Conservation (phyloP, 306 rosid species). For the Castanea mollissima region DNA sequence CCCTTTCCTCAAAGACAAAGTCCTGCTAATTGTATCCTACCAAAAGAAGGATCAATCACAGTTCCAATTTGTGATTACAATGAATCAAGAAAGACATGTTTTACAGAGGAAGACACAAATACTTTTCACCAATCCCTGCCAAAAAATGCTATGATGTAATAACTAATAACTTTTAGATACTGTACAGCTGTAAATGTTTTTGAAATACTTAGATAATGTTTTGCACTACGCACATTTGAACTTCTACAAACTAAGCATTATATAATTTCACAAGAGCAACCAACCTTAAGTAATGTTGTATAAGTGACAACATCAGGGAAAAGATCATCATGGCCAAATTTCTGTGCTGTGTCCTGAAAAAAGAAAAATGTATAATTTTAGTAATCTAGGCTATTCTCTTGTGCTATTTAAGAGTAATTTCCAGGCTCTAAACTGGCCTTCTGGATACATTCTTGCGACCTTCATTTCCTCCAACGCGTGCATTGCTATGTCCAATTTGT, state of each 20-base stretch:
- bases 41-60: background rate
- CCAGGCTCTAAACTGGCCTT: constrained; percentile 50
- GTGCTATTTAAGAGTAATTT: constrained; percentile 8
- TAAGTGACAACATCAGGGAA: constrained; percentile 31
- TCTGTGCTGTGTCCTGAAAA: constrained; percentile 50
- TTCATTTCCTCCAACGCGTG: constrained; percentile 73
- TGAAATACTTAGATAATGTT: background rate
- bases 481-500: constrained; percentile 61
- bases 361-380: constrained; percentile 16
- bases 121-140: background rate
- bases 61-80: background rate
- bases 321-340: constrained; percentile 34
- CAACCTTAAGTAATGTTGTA: constrained; percentile 68
- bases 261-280: constrained; percentile 10
- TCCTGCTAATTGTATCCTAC: background rate
- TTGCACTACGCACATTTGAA: background rate
- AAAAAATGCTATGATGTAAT: background rate
- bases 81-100: background rate
- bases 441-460: constrained; percentile 50
- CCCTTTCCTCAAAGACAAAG: background rate
- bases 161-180: background rate
- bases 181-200: background rate
- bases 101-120: background rate
- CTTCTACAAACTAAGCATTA: too few relatives aligned
- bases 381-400: constrained; percentile 19